These are phyloP conservation scores for Nitzschia palea DNA, from an alignment of 108 stramenopile genomes.

Conservation along the genomic window DNA sequence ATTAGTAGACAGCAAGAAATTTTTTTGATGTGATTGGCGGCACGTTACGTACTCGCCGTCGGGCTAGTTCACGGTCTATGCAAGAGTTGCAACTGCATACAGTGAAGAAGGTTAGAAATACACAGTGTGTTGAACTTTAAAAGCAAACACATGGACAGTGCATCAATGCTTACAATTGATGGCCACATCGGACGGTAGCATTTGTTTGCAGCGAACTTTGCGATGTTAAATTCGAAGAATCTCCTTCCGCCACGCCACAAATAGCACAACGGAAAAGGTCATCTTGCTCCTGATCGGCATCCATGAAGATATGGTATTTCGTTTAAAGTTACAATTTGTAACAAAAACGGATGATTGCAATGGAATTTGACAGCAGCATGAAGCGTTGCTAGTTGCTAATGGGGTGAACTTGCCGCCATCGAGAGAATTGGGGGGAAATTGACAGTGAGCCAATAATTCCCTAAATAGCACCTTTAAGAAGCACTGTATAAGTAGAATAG, in stretches of 20 bases:
- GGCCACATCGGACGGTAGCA: slow-evolving; percentile 81
- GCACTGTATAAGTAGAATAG: no score
- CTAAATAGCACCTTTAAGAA: no score
- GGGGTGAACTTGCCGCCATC: no score
- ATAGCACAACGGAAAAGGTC: slow-evolving; percentile 85
- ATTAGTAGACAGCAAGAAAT: background rate
- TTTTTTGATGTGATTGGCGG: background rate
- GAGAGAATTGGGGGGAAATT: no score
- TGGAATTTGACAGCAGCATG: no score
- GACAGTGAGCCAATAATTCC: no score
- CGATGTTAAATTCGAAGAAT: slow-evolving; percentile 80
- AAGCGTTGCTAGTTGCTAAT: no score
- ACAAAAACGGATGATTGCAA: no score
- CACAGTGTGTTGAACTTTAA: background rate
- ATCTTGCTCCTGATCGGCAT: slow-evolving; percentile 58
- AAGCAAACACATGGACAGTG: background rate
- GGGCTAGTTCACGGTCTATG: slow-evolving; percentile 77
- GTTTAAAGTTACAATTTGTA: no score
- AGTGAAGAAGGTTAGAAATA: no score
- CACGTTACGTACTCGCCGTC: slow-evolving; percentile 44
- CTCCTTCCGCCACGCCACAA: slow-evolving; percentile 79
- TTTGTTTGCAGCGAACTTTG: slow-evolving; percentile 79
- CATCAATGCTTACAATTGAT: slow-evolving; percentile 54
- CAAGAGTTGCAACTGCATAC: slow-evolving; percentile 64
- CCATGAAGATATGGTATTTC: no score